Base-by-base conservation (phyloP, 176 grass and related monocot species). In the Miscanthus lutarioriparius region DNA sequence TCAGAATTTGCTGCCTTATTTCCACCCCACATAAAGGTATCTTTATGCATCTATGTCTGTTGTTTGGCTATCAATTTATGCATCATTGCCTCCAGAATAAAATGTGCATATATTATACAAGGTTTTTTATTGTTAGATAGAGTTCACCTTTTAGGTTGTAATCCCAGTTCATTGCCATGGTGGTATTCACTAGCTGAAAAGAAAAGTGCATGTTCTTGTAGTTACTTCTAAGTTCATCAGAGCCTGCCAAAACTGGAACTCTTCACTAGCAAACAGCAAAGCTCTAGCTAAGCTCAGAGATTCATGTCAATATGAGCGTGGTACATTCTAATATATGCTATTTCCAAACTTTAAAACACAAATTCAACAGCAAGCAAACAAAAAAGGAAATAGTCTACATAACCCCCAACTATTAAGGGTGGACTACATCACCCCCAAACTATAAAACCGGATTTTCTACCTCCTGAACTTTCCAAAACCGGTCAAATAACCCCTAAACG, bases 1-100 rank as follows among this genome's bases (percentile, higher is more conserved):
- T 86, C 88, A 54, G 96, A 99, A 70, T 86, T 96, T 10, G 69
- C 86, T 40, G 75, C 74, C 79, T 87, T 72, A 59, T 90, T 99
- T 92, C 93, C 96, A 51, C 78, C 96, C 59, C 87, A 96, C 71
- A 92, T 99, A 77, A 99, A 96, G 96, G 96, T 99, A 93, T 35
- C 32, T 14, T 77, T 75, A 62, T 12, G 33, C 33, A 45, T 72
- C 19, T 25, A 2, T 70, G 40, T 3, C 13, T 64, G 39, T 76
- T 58, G 22, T 74, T 79, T 5, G 11, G 41, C 72, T 35, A 40
- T 68, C 11, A 44, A 53, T 70, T 40, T 13, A 25, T 91, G 64
- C 38, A 62, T 74, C 38, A 7, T 86, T 76, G 7, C 54, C 43
- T 80, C 35, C 0, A 0, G 6, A 49, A 70, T 49, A 13, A 41